Evolutionary conservation across 345 rosid genomes (phyloP).

Genomic region (Ceriops zippeliana): DNA sequence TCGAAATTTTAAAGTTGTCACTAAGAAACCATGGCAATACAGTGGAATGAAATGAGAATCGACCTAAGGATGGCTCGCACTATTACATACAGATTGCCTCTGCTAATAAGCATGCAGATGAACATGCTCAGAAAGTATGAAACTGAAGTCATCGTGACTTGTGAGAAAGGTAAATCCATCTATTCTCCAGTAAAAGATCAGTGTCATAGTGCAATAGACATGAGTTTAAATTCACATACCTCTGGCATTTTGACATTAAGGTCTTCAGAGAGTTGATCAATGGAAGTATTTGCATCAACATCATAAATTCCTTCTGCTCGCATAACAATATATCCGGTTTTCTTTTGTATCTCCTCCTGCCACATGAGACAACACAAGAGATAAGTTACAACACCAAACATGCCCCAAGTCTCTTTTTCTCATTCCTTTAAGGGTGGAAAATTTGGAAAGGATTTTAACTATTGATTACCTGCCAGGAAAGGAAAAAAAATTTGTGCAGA

Average conservation of each 20-base stretch:
- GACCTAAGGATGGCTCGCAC: not conserved
- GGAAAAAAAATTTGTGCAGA: too few relatives aligned
- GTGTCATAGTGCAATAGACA: not conserved
- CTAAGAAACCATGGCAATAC: not conserved
- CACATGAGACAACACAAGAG: conserved; percentile 5
- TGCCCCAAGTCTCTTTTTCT: not conserved
- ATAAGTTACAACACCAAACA: not conserved
- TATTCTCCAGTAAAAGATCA: not conserved
- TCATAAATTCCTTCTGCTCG: conserved; percentile 92
- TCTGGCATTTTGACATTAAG: conserved; percentile 93
- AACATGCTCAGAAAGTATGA: not conserved
- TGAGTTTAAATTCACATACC: conserved; percentile 37
- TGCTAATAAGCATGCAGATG: not conserved
- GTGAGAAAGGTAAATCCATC: not conserved
- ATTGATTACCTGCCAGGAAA: too few relatives aligned
- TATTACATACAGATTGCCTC: not conserved
- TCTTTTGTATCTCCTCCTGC: conserved; percentile 99
- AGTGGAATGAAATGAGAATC: not conserved
- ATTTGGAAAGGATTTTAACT: too few relatives aligned
- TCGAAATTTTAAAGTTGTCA: not conserved
- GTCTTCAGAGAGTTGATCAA: conserved; percentile 94
- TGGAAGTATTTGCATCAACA: conserved; percentile 96
- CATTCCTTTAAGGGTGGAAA: too few relatives aligned
- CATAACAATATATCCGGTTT: conserved; percentile 96
- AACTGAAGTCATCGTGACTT: not conserved